Base-by-base conservation (phyloP, 768 basidiomycete genomes). In the Lyophyllum atratum region DNA sequence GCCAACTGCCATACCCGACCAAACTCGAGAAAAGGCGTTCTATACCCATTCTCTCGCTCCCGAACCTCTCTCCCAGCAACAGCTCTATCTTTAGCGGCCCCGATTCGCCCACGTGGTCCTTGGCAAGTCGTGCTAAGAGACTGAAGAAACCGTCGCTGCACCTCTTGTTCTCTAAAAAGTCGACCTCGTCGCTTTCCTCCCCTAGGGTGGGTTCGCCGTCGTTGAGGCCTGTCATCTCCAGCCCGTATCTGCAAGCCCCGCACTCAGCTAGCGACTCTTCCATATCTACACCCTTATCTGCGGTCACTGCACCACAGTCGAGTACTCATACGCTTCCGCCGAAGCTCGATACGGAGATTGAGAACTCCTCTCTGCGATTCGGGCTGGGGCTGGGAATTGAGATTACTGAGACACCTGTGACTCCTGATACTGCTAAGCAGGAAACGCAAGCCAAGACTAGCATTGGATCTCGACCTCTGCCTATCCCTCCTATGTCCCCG, bases 121-220 rank as follows among this genome's bases (percentile, higher is more conserved):
- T 72, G 50, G 69, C 69, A 28, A 62, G 67, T 46, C 66, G 72
- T 24, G 69, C 68, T 52, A 76, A 74, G 55, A 67, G 77, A 64
- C 51, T 79, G 56, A 90, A 87, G 71, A 87, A 85, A 49, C 87
- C 90, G 0, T 90, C 89, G 2, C 70, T 90, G 55, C 84, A 84
- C 49, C 72, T 89, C 17, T 74, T 90, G 19, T 87, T 91, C 68
- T 77, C 85, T 29, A 89, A 87, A 73, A 81, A 79, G 47, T 85
- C 87, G 6, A 70, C 75, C 2, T 81, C 85, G 22, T 76, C 83
- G 3, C 63, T 82, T 68, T 46, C 67, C 46, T 54, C 57, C 39
- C 46, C 71, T 43, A 64, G 53, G 56, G 64, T 53, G 70, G 63
- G 47, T 8, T 52, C 57, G 10, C 57, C 64, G 24, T 51, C 59